Evolutionary conservation across 2,329 filamentous ascomycete species (phyloP).

Genomic region (Knufia fluminis): DNA sequence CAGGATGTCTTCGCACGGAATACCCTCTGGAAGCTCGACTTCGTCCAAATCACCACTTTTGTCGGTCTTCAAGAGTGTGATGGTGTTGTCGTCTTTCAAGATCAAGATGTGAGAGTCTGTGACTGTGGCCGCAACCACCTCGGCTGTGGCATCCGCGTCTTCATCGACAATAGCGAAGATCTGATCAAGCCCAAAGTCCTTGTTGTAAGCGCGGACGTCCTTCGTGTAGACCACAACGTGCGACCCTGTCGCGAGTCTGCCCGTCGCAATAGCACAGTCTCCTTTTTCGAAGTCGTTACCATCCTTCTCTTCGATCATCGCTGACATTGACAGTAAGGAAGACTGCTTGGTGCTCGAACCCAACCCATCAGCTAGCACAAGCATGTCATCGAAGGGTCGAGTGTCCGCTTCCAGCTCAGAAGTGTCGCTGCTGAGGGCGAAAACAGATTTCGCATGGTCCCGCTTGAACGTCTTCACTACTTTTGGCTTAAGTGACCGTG

Average conservation of each 20-base stretch:
- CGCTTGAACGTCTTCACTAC: slow-evolving; percentile 60
- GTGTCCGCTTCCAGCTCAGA: slow-evolving; percentile 4
- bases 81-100: slow-evolving; percentile 71
- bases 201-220: slow-evolving; percentile 84
- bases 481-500: slow-evolving; percentile 65
- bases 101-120: slow-evolving; percentile 78
- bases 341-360: neutral
- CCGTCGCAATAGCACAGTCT: slow-evolving; percentile 75
- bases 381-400: slow-evolving; percentile 8
- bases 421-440: slow-evolving; percentile 5
- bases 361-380: neutral
- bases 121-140: slow-evolving; percentile 72
- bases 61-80: slow-evolving; percentile 70
- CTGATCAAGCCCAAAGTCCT: slow-evolving; percentile 76
- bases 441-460: neutral
- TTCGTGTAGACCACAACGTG: slow-evolving; percentile 76
- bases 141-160: slow-evolving; percentile 66
- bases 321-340: slow-evolving; percentile 1
- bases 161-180: slow-evolving; percentile 92
- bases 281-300: slow-evolving; percentile 88
- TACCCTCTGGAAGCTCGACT: slow-evolving; percentile 53
- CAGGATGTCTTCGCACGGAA: slow-evolving; percentile 62
- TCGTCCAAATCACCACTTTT: slow-evolving; percentile 78
- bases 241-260: slow-evolving; percentile 68
- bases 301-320: slow-evolving; percentile 27